Evolutionary conservation across 2,329 filamentous ascomycete species (phyloP).

Genomic region (Penicillium sp.): DNA sequence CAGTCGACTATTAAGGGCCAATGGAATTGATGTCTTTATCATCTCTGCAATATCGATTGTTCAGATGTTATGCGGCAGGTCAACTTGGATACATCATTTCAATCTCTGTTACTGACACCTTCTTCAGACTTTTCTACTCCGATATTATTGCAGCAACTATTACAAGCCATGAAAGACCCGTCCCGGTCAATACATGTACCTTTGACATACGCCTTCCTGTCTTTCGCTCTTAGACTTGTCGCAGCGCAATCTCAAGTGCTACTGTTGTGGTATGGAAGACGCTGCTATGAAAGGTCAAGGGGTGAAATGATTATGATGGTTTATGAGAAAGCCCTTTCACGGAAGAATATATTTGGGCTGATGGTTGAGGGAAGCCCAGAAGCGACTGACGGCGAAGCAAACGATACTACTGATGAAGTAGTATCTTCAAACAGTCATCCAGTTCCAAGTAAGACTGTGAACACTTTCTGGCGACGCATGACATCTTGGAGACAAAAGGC

Average conservation of each 20-base stretch:
- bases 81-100: neutral
- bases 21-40: conserved; percentile 74
- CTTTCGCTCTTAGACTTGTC: conserved; percentile 60
- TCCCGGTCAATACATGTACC: conserved; percentile 55
- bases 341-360: conserved; percentile 56
- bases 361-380: conserved; percentile 33
- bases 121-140: conserved; percentile 57
- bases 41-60: conserved; percentile 64
- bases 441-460: conserved; percentile 21
- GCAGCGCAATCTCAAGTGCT: conserved; percentile 67
- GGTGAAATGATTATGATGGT: conserved; percentile 85
- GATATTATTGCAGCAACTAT: conserved; percentile 68
- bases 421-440: conserved; percentile 12
- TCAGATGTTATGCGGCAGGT: conserved; percentile 57
- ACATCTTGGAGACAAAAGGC: conserved; percentile 23
- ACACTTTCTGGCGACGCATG: conserved; percentile 29
- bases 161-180: conserved; percentile 63
- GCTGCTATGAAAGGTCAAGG: conserved; percentile 77
- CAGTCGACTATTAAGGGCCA: conserved; percentile 67
- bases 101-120: conserved; percentile 21
- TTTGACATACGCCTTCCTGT: conserved; percentile 64
- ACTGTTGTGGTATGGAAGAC: conserved; percentile 76
- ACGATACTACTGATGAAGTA: conserved; percentile 11
- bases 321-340: conserved; percentile 71
- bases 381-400: conserved; percentile 15